Percentiles rank a stretch among this genome's conserved stretches.
Conservation (phyloP, 2,329 filamentous ascomycete genomes). For the Emmonsiellopsis sp. region DNA sequence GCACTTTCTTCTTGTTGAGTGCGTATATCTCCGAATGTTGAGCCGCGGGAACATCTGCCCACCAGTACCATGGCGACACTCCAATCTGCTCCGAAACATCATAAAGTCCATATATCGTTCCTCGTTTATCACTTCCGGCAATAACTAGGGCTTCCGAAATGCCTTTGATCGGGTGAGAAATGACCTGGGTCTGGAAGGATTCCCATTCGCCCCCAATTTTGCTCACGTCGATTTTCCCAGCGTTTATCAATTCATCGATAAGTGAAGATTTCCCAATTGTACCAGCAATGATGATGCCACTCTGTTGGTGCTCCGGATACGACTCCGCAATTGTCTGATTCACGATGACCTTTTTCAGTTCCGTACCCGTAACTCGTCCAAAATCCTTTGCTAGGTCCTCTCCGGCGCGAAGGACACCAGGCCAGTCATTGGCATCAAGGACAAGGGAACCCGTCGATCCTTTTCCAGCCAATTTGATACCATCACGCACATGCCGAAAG, state of each 20-base stretch:
- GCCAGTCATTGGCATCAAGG: conserved; percentile 51
- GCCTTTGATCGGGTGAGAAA: conserved; percentile 48
- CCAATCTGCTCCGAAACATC: conserved; percentile 65
- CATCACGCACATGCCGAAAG: neutral
- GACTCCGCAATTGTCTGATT: conserved; percentile 38
- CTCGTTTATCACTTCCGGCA: conserved; percentile 57
- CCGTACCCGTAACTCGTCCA: conserved; percentile 55
- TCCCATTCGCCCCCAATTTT: conserved; percentile 58
- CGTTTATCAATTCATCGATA: conserved; percentile 49
- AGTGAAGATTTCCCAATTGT: conserved; percentile 56
- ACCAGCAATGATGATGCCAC: conserved; percentile 53
- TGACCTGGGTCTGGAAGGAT: conserved; percentile 51
- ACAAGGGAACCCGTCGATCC: neutral
- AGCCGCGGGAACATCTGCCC: conserved; percentile 51
- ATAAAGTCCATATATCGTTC: conserved; percentile 62
- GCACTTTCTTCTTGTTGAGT: conserved; percentile 44
- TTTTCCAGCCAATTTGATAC: neutral
- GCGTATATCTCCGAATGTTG: conserved; percentile 47
- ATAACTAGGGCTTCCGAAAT: conserved; percentile 54
- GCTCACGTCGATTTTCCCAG: conserved; percentile 49
- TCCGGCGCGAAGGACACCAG: conserved; percentile 58
- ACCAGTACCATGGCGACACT: conserved; percentile 62
- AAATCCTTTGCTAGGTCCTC: conserved; percentile 60
- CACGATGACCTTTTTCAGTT: conserved; percentile 18
- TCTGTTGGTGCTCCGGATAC: conserved; percentile 19